Percentiles rank a stretch among this genome's conserved stretches.
These are phyloP conservation scores for Mortierella sp. DNA, from an alignment of 371 early-diverging fungal species.

Conservation along the genomic window DNA sequence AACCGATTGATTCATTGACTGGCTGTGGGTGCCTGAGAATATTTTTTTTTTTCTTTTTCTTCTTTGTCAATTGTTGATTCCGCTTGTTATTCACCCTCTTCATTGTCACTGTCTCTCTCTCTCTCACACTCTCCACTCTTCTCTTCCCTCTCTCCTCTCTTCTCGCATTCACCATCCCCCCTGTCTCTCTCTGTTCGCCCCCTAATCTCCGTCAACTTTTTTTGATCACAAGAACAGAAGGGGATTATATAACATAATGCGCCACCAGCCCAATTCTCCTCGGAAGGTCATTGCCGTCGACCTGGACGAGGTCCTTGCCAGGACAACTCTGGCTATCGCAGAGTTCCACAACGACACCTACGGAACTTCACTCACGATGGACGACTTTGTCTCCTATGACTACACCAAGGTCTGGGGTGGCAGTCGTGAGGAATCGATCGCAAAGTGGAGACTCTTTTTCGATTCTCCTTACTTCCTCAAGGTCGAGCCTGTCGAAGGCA, in stretches of 20 bases:
- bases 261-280: conserved; percentile 39
- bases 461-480: conserved; percentile 59
- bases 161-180: too few relatives aligned
- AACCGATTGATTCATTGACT: not conserved
- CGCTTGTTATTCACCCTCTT: not conserved
- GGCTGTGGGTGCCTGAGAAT: too few relatives aligned
- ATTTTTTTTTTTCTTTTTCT: not conserved
- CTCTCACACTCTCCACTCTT: not conserved
- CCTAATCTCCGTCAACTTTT: not conserved
- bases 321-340: conserved; percentile 57
- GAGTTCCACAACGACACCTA: conserved; percentile 63
- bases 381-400: conserved; percentile 59
- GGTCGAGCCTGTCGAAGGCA: conserved; percentile 63
- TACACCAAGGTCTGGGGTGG: conserved; percentile 64
- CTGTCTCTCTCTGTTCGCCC: not conserved
- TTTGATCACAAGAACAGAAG: not conserved
- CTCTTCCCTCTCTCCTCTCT: not conserved
- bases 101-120: not conserved
- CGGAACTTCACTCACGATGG: conserved; percentile 49
- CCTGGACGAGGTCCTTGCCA: conserved; percentile 64
- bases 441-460: conserved; percentile 62
- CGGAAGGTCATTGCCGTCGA: conserved; percentile 64
- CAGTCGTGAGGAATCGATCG: conserved; percentile 58
- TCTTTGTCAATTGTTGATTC: not conserved
- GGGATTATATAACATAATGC: conserved; percentile 13